These are phyloP conservation scores for Cyberlindnera petersonii DNA, from an alignment of 805 yeast species.

Conservation along the genomic window DNA sequence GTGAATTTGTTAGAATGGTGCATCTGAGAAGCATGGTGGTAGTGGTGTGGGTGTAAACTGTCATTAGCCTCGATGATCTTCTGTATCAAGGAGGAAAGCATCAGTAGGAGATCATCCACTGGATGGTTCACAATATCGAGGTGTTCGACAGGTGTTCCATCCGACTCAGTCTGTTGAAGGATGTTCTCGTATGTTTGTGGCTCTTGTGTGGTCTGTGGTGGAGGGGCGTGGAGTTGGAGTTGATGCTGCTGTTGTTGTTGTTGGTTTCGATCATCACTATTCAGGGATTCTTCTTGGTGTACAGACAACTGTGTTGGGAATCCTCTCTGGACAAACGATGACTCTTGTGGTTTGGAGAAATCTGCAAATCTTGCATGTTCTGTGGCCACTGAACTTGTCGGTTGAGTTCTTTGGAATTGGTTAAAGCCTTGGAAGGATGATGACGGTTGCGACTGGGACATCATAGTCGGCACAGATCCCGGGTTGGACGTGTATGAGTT, in stretches of 20 bases:
- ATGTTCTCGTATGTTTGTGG: conserved; percentile 14
- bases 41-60: conserved; percentile 58
- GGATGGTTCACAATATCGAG: conserved; percentile 74
- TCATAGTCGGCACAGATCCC: conserved; percentile 23
- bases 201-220: conserved; percentile 15
- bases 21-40: conserved; percentile 28
- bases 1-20: conserved; percentile 43
- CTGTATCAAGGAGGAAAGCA: conserved; percentile 82
- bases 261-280: conserved; percentile 3
- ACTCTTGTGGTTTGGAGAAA: conserved; percentile 18
- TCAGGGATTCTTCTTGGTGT: conserved; percentile 6
- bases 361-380: conserved; percentile 17
- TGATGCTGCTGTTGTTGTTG: conserved; percentile 16
- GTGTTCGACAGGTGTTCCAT: conserved; percentile 16
- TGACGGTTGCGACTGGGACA: conserved; percentile 9
- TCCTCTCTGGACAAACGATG: conserved; percentile 14
- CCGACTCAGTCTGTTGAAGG: conserved; percentile 5
- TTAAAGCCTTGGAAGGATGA: conserved; percentile 26
- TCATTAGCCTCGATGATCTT: conserved; percentile 91
- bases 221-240: conserved; percentile 7
- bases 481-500: conserved; percentile 39
- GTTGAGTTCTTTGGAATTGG: conserved; percentile 36
- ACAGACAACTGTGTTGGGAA: conserved; percentile 5
- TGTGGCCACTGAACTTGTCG: conserved; percentile 46
- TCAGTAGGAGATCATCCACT: conserved; percentile 70